Evolutionary conservation across 495 filamentous ascomycete genomes (phyloP).

Genomic region (Neurospora africana): DNA sequence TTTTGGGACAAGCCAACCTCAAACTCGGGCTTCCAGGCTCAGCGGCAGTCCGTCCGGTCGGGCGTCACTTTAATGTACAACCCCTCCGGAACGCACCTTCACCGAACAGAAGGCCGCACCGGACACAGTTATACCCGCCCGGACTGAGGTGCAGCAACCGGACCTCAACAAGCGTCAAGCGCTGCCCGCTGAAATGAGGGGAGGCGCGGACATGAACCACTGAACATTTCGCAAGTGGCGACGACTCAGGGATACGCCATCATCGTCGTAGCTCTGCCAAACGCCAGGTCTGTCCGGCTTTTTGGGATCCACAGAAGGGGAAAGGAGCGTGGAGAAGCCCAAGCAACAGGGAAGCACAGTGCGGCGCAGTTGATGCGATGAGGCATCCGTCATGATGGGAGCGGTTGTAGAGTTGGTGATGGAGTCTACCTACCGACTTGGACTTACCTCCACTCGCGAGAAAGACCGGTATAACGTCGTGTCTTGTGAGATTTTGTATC

Average conservation of each 20-base stretch:
- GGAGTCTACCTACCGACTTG: background rate
- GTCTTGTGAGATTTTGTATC: background rate
- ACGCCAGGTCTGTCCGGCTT: background rate
- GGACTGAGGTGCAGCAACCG: background rate
- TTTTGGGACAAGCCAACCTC: background rate
- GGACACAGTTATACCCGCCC: background rate
- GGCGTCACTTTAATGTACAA: background rate
- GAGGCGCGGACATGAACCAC: background rate
- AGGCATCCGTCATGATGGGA: background rate
- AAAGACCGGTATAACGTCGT: background rate
- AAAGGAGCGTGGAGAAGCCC: background rate
- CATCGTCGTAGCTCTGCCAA: background rate
- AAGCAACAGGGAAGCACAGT: background rate
- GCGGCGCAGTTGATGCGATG: background rate
- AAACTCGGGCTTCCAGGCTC: background rate
- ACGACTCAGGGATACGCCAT: background rate
- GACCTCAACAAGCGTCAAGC: background rate
- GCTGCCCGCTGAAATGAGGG: background rate
- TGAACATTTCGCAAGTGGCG: background rate
- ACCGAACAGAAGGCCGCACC: background rate
- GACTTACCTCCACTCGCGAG: background rate
- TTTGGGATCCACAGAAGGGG: background rate
- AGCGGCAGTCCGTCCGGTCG: background rate
- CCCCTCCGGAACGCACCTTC: background rate
- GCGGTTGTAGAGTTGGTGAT: background rate